phyloP scores from a whole-genome alignment of 2,329 filamentous ascomycete species.

The Fusarium nanum region DNA sequence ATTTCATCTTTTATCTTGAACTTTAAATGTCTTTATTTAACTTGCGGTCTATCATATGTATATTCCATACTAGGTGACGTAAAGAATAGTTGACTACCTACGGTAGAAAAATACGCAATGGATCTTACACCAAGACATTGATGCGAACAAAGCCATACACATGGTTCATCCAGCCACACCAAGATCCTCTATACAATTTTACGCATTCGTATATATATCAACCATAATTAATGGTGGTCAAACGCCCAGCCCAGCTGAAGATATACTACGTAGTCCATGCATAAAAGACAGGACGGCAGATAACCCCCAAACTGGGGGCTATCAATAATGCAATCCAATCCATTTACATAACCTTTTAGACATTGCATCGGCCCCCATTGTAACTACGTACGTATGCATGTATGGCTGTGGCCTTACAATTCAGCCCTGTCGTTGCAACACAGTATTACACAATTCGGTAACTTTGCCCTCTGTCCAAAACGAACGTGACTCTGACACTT shows the following conservation, averaged over 20 bases:
- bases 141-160: neutral
- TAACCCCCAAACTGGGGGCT: conserved; percentile 10
- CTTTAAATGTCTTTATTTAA: neutral
- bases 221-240: neutral
- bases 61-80: neutral
- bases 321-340: neutral
- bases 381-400: neutral
- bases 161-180: neutral
- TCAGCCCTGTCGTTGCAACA: neutral
- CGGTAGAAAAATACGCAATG: neutral
- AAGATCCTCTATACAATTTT: neutral
- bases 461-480: neutral
- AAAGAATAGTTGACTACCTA: neutral
- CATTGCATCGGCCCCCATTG: conserved; percentile 4
- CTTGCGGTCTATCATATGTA: neutral
- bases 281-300: neutral
- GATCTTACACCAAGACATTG: neutral
- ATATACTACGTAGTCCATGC: neutral
- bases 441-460: neutral
- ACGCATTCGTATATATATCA: conserved; percentile 1
- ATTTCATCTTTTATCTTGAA: neutral
- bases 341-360: neutral
- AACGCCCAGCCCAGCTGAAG: conserved; percentile 8
- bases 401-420: neutral
- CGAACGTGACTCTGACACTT: neutral